Percentiles rank a stretch among this genome's conserved stretches.
Evolutionary conservation across 768 basidiomycete genomes (phyloP).

Genomic region (Trametes cingulata): DNA sequence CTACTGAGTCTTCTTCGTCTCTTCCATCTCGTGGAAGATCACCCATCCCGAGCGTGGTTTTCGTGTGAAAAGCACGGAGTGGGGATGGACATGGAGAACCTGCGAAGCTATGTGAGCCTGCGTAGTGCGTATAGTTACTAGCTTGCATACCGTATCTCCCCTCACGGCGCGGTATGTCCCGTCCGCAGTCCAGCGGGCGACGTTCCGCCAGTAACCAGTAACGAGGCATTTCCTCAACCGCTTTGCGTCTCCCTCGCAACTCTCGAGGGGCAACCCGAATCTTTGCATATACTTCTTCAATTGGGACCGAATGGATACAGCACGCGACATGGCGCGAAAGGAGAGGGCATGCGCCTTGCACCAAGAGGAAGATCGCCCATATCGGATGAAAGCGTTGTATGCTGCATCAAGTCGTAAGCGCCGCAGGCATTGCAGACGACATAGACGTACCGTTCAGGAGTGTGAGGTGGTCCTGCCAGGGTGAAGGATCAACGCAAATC

Average conservation of each 20-base stretch:
- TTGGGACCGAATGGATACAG: constrained; percentile 92
- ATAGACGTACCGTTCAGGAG: constrained; percentile 73
- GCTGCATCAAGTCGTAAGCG: constrained; percentile 44
- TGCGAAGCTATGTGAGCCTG: constrained; percentile 32
- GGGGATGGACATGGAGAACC: constrained; percentile 90
- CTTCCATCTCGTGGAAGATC: constrained; percentile 93
- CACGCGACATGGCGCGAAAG: constrained; percentile 91
- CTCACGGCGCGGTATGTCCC: constrained; percentile 90
- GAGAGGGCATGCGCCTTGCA: constrained; percentile 92
- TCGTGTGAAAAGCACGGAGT: constrained; percentile 90
- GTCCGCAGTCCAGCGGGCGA: constrained; percentile 87
- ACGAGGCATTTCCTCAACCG: constrained; percentile 86
- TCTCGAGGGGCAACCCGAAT: constrained; percentile 77
- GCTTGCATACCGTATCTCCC: constrained; percentile 71
- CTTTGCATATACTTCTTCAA: constrained; percentile 93
- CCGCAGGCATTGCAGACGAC: no score
- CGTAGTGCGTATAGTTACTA: constrained; percentile 27
- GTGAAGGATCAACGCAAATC: constrained; percentile 4
- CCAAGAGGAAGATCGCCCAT: constrained; percentile 86
- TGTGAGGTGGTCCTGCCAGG: constrained; percentile 85
- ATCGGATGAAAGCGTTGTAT: constrained; percentile 89
- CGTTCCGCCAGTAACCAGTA: constrained; percentile 92
- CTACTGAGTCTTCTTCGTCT: constrained; percentile 92
- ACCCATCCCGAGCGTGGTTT: constrained; percentile 93
- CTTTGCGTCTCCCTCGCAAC: constrained; percentile 87